Percentiles rank a stretch among this genome's conserved stretches.
These are phyloP conservation scores for Pichia sp. DNA, from an alignment of 1,139 yeast species.

Conservation along the genomic window DNA sequence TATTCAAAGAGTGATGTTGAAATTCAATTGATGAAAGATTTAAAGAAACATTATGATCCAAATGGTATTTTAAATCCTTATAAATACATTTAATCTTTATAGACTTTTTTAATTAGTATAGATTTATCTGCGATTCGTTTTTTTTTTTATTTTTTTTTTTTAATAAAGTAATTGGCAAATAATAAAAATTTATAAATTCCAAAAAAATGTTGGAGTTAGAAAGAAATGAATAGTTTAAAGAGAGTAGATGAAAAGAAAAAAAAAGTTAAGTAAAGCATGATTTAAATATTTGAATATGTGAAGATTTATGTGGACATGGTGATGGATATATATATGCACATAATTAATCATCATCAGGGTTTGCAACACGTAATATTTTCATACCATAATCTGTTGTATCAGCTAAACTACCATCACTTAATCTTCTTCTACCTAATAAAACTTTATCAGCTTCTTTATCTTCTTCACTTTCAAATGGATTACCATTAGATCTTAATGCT, in stretches of 20 bases:
- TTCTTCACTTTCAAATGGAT: constrained; percentile 31
- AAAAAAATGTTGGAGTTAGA: too few species aligned
- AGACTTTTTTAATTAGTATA: background rate
- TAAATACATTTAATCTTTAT: constrained; percentile 62
- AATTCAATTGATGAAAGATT: constrained; percentile 63
- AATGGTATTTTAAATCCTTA: constrained; percentile 88
- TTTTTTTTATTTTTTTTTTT: too few species aligned
- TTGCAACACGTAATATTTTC: constrained; percentile 67
- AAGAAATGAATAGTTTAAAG: too few species aligned
- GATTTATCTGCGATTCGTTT: too few species aligned
- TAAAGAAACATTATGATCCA: constrained; percentile 83
- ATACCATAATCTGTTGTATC: constrained; percentile 75
- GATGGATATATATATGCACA: too few species aligned
- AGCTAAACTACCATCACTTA: constrained; percentile 69
- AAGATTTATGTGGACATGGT: background rate
- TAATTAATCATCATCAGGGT: constrained; percentile 46
- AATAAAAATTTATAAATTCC: too few species aligned
- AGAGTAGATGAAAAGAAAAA: too few species aligned
- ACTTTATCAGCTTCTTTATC: constrained; percentile 20
- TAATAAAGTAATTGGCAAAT: too few species aligned
- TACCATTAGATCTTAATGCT: constrained; percentile 30
- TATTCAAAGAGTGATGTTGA: constrained; percentile 73
- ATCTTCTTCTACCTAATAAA: constrained; percentile 67
- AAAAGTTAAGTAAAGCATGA: too few species aligned
- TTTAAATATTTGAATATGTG: background rate